Evolutionary conservation across 305 asterid species (phyloP), one percentile per base, ranked within the genome.

Genomic region (Rubia peregrina): DNA sequence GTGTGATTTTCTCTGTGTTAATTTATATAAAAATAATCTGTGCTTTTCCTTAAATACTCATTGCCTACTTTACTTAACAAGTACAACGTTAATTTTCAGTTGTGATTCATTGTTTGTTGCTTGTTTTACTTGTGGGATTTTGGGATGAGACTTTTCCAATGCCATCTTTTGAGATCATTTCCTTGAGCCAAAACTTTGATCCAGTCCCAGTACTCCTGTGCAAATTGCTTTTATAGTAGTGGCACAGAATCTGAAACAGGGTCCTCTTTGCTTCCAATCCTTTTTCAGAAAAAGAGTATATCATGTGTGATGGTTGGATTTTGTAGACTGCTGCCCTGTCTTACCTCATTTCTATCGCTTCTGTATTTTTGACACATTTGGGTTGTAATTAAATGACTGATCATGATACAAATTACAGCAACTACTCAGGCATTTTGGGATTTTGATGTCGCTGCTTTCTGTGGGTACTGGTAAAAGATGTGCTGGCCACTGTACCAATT

Each of bases 391-490:
- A 51, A 61, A 33, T 6, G 4, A 33, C 12, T 1, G 17, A 21
- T 16, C 9, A 19, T 12, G 7, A 6, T 1, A 33, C 7, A 12
- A 30, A 59, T 13, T 62, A 10, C 21, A 30, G 5, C 17, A 42
- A 40, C 65, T 5, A 36, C 14, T 56, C 24, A 30, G 48, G n/a
- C 21, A 41, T 61, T 22, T 60, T 24, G 41, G 9, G 59, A 70
- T 60, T 3, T 42, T 14, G n/a, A 10, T 42, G 12, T 44, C n/a
- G 3, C 9, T 71, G 22, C 53, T 43, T 19, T 21, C 42, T 30
- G 21, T 59, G 30, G 36, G 42, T 24, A 71, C 55, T 55, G 55
- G 19, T 21, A 69, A 56, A 55, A 69, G 17, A 69, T 69, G 19
- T 40, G 73, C 66, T 41, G 21, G 44, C 41, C 59, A 33, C 38